Percentiles rank a stretch among this genome's conserved stretches.
These are phyloP conservation scores for Cenococcum geophilum DNA, from an alignment of 495 filamentous ascomycete species.

Conservation along the genomic window DNA sequence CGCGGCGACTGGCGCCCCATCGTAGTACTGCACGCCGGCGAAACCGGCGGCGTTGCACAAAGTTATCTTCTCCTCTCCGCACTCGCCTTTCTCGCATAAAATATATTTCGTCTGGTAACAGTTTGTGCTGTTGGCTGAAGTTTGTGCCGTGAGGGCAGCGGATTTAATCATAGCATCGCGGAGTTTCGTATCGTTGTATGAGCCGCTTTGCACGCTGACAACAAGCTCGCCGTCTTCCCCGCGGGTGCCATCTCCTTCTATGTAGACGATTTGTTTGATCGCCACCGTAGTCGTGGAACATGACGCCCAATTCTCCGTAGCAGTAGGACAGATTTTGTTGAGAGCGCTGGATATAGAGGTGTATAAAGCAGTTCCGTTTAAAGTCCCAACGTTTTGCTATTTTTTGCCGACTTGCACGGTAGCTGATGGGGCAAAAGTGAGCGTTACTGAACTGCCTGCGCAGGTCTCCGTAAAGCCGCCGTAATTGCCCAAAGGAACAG, in stretches of 20 bases:
- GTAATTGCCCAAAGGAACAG: too few species aligned
- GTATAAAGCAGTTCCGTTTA: constrained; percentile 14
- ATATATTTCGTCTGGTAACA: neutral
- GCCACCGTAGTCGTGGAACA: constrained; percentile 4
- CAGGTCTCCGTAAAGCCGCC: too few species aligned
- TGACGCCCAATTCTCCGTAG: neutral
- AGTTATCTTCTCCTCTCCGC: neutral
- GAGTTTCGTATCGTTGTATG: constrained; percentile 3
- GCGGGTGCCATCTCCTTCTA: neutral
- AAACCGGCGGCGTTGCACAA: neutral
- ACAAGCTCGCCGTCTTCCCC: constrained; percentile 7
- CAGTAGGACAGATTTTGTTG: constrained; percentile 15
- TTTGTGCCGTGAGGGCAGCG: constrained; percentile 4
- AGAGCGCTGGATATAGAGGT: constrained; percentile 21
- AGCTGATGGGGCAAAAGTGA: too few species aligned
- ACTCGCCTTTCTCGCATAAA: neutral
- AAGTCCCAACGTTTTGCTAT: constrained; percentile 18
- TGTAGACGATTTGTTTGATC: neutral
- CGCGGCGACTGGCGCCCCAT: too few species aligned
- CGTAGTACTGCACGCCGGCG: too few species aligned
- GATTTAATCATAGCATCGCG: constrained; percentile 4
- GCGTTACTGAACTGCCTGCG: too few species aligned
- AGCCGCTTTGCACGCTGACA: neutral
- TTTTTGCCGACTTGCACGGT: constrained; percentile 9
- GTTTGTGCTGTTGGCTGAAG: neutral